phyloP scores from a whole-genome alignment of 305 asterid genomes.

The Solanum chacoense region DNA sequence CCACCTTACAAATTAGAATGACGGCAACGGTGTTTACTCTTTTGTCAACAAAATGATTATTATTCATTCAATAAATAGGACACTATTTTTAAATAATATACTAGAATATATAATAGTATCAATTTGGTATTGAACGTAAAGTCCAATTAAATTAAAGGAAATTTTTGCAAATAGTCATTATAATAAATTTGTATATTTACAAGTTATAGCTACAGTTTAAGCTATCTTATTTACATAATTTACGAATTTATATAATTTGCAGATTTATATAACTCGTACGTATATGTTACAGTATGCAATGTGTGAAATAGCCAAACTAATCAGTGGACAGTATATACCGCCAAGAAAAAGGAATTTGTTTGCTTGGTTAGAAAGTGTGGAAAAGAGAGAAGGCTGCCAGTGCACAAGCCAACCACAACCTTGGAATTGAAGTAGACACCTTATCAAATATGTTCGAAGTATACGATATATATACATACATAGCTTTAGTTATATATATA shows the following conservation, averaged over 20 bases:
- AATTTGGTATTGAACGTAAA: background rate
- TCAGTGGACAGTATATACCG: background rate
- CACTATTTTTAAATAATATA: background rate
- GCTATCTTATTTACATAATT: accelerated
- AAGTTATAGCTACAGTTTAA: accelerated
- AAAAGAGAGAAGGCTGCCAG: background rate
- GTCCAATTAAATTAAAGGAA: background rate
- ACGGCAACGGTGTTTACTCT: background rate
- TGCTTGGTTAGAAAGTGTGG: background rate
- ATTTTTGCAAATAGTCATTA: too few relatives aligned
- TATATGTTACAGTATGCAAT: background rate
- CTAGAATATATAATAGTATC: background rate
- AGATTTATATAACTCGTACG: too few relatives aligned
- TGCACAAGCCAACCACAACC: background rate
- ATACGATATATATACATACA: background rate
- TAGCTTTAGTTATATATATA: background rate
- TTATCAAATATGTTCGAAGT: background rate
- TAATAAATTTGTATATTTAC: too few relatives aligned
- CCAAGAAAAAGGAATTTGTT: background rate
- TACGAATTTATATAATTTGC: accelerated
- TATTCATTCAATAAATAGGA: background rate
- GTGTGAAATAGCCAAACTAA: background rate
- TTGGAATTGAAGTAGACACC: background rate
- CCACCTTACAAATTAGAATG: background rate
- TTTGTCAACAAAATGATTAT: background rate